Conservation (phyloP, 2,329 filamentous ascomycete species). For the Aspergillus ochraceoroseus region DNA sequence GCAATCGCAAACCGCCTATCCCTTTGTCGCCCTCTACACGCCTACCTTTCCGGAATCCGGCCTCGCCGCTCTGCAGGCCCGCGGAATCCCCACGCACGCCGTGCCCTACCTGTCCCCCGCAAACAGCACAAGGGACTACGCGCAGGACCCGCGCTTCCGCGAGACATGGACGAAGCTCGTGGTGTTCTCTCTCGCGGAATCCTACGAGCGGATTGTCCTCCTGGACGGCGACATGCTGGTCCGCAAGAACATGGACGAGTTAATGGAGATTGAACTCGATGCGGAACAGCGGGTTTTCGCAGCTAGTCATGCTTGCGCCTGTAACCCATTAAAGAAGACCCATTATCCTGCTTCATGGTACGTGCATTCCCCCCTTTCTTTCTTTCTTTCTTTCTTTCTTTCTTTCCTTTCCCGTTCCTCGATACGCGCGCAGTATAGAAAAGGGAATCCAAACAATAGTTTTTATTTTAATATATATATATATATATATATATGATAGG, state of each 20-base stretch:
- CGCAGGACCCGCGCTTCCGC: constrained; percentile 75
- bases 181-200: constrained; percentile 68
- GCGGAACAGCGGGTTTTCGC: constrained; percentile 57
- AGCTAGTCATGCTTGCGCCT: constrained; percentile 21
- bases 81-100: constrained; percentile 64
- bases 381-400: not conserved
- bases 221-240: constrained; percentile 87
- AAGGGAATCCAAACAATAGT: too few species aligned
- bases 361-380: constrained; percentile 10
- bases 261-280: constrained; percentile 78
- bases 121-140: constrained; percentile 58
- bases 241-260: constrained; percentile 79
- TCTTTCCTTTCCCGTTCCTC: not conserved
- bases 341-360: constrained; percentile 38
- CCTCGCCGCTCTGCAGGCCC: constrained; percentile 62
- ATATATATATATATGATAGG: constrained; percentile 25
- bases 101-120: constrained; percentile 69
- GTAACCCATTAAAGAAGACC: constrained; percentile 21
- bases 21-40: constrained; percentile 77
- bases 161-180: constrained; percentile 87
- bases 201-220: constrained; percentile 71
- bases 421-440: too few species aligned
- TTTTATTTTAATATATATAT: constrained; percentile 15
- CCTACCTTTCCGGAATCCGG: constrained; percentile 66
- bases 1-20: constrained; percentile 59